Base-by-base conservation (phyloP, 306 rosid genomes). In the Alnus rubra region DNA sequence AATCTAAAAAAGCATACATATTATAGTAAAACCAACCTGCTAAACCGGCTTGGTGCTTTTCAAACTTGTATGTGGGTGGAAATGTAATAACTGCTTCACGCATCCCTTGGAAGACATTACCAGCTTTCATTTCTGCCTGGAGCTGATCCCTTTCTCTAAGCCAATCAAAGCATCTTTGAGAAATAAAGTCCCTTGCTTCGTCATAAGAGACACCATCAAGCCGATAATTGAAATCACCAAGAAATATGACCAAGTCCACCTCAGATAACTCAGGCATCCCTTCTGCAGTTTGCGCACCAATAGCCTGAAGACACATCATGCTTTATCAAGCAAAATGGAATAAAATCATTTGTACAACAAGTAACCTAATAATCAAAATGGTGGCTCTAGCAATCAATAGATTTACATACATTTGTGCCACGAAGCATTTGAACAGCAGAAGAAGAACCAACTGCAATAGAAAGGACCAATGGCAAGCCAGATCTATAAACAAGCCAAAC, bases 151-250 rank as follows among this genome's bases (percentile, higher is more conserved):
- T 89, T 92, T 95, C 98, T 87, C 88, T 88, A 49, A 95, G 97
- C 98, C 98, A 95, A 79, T 95, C 98, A 88, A 95, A 95, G 87
- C 92, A 82, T 88, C 98, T 91, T 91, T 95, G 98, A 63, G 98
- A 95, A 83, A 92, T 90, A 86, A 92, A 92, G 87, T 95, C 98
- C 74, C 97, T 91, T 59, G 97, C 98, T 85, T 95, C 98, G 62
- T 95, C 98, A 82, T 92, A 95, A 59, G 98, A 89, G 83, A 91
- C 89, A 62, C 79, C 98, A 81, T 89, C 92, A 67, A 95, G 95
- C 50, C 98, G 97, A 86, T 95, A 95, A 79, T 95, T 95, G 60
- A 95, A 86, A 91, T 95, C 98, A 70, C 98, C 98, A 2, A 95
- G 96, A 88, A 95, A 95, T 86, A 92, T 87, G 90, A 95, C 82